Evolutionary conservation across 1,284 basidiomycete genomes (phyloP), one percentile per base, ranked within the genome.

Genomic region (Ceratorhiza oryzae-sativae): DNA sequence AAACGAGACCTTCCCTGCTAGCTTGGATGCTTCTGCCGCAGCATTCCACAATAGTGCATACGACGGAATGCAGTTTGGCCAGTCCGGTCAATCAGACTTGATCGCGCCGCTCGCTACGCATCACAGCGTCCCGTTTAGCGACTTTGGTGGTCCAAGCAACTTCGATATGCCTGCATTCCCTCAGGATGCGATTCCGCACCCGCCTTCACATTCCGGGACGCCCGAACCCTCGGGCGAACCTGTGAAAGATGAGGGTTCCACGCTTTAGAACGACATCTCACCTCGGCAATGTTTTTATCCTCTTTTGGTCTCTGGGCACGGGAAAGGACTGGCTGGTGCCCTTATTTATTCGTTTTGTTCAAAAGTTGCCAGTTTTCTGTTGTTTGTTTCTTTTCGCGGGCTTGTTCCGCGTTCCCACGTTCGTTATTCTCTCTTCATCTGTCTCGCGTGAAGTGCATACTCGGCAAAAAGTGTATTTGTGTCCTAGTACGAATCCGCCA

Each of bases 1-100:
- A 74, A 91, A 89, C 58, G 91, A 92, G 72, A 78, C 87, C 34
- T 93, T 90, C 81, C 83, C 86, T 12, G 75, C 84, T 30, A 41
- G 30, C 27, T 53, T 71, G 12, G 70, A 71, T 27, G 71, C 55
- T 20, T 46, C 51, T 13, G 63, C 72, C 41, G 61, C 71, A 15
- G 72, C 63, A 13, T 68, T 61, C 15, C 71, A 49, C 53, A 46
- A 46, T 20, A 70, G 74, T 42, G 65, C 73, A 23, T 72, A 67
- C 36, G 71, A 59, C 39, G 60, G 51, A 25, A 74, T 70, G 39
- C 51, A 42, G 20, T 71, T 71, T 25, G 58, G 58, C 39, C 30
- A 74, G 25, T 51, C 41, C 20, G 60, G 71, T 30, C 73, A 68
- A 45, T 27, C 65, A 9, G 53, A 56, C 48, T 25, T 65, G 45